Evolutionary conservation across 2,329 filamentous ascomycete species (phyloP), one percentile per base, ranked within the genome.

Genomic region (Aspergillus sp.): DNA sequence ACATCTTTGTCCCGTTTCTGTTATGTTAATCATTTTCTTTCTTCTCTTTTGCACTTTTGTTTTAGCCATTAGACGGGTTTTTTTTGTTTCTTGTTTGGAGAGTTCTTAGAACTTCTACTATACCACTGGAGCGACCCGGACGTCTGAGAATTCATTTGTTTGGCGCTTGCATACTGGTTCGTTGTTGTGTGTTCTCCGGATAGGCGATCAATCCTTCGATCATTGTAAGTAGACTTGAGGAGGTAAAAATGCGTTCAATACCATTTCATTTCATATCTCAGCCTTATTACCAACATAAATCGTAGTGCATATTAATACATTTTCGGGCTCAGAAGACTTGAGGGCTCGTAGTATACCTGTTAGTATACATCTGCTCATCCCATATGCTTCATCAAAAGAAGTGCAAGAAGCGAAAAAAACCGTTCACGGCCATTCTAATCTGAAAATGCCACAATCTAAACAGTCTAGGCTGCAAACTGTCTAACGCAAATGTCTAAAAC

Each of bases 41-140:
- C 53, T 47, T 55, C 63, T 50, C 55, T 46, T 45, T 48, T 59
- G 54, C 59, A 41, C 43, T 53, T 45, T 56, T 63, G 55, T 61
- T 67, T 58, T 66, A 47, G 41, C 49, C 55, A 56, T 31, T 57
- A 57, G 55, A 57, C 37, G 55, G 48, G 15, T 47, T 45, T 27
- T 37, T 17, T 52, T 35, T 39, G 39, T 52, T 55, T 56, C 43
- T 49, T 58, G 24, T 56, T 39, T 40, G 37, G 52, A 47, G 51
- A 58, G 43, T 52, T 58, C 24, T 49, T 44, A 49, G 49, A 40
- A 43, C n/a, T 44, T 52, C 24, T 45, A 53, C 24, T 45, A 53
- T 55, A 55, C 46, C 53, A 47, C 52, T 31, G 27, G 43, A 55
- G 37, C 23, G 45, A 19, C 37, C 39, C 15, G 37, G 45, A 15